phyloP scores from a whole-genome alignment of 805 yeast species.

The Blastobotrys terrestris region DNA sequence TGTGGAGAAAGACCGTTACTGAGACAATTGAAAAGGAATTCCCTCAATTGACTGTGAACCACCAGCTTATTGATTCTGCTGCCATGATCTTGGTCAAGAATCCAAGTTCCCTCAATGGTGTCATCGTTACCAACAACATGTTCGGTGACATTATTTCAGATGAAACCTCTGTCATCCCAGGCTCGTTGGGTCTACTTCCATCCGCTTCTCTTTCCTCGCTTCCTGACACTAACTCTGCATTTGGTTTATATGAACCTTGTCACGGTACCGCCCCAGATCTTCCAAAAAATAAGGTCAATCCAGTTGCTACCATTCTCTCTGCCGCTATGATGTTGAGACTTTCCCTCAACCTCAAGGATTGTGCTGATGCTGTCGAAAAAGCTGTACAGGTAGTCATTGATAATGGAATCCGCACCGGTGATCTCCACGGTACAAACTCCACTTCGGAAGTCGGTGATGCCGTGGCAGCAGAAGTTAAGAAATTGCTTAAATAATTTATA shows the following conservation, averaged over 20 bases:
- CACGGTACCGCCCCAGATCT: conserved; percentile 99
- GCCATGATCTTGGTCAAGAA: conserved; percentile 94
- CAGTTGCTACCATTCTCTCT: conserved; percentile 89
- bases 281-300: conserved; percentile 81
- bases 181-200: conserved; percentile 91
- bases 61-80: conserved; percentile 96
- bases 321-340: conserved; percentile 97
- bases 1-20: conserved; percentile 93
- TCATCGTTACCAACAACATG: conserved; percentile 90
- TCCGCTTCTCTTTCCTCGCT: conserved; percentile 95
- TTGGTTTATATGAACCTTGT: conserved; percentile 96
- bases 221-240: conserved; percentile 90
- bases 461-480: conserved; percentile 64
- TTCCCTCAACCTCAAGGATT: conserved; percentile 74
- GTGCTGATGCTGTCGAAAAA: conserved; percentile 80
- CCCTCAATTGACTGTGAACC: conserved; percentile 81
- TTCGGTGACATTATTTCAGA: conserved; percentile 98
- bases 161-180: conserved; percentile 97
- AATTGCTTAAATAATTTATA: conserved; percentile 33
- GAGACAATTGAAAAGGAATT: conserved; percentile 80
- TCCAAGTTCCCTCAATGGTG: conserved; percentile 89
- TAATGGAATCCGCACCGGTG: conserved; percentile 83
- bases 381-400: conserved; percentile 85
- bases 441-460: conserved; percentile 95
- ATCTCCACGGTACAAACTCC: conserved; percentile 74